A percentile compares a stretch with the other conserved stretches of the same genome.
phyloP scores from a whole-genome alignment of 306 rosid genomes.

The Begonia masoniana region DNA sequence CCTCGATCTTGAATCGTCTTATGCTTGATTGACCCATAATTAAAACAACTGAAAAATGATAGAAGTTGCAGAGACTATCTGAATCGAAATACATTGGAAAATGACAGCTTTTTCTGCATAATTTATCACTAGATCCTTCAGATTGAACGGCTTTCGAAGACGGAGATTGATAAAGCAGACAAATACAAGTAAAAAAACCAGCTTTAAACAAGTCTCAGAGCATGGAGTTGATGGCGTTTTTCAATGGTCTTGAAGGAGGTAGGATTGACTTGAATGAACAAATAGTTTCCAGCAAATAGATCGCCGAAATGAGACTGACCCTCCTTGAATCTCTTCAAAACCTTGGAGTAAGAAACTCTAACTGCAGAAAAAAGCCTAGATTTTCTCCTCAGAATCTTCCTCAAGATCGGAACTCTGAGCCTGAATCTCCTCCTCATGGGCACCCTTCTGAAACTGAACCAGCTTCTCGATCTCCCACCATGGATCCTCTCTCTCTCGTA shows the following conservation, averaged over 20 bases:
- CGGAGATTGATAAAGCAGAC: too few relatives aligned
- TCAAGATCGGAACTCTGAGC: neutral
- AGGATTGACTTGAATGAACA: constrained; percentile 9
- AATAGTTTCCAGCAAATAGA: constrained; percentile 12
- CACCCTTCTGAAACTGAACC: constrained; percentile 3
- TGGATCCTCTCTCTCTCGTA: neutral
- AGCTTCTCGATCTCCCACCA: constrained; percentile 1
- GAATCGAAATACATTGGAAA: too few relatives aligned
- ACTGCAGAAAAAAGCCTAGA: constrained; percentile 1
- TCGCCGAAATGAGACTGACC: constrained; percentile 12
- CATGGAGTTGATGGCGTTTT: neutral
- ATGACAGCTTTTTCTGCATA: too few relatives aligned
- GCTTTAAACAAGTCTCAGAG: too few relatives aligned
- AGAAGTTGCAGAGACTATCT: too few relatives aligned
- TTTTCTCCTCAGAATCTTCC: constrained; percentile 8
- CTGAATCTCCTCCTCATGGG: constrained; percentile 6
- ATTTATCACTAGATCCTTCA: too few relatives aligned
- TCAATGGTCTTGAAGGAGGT: constrained; percentile 2
- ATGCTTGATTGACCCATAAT: too few relatives aligned
- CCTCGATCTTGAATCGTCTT: too few relatives aligned
- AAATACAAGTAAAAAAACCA: too few relatives aligned
- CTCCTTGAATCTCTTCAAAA: constrained; percentile 8
- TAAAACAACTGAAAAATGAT: too few relatives aligned
- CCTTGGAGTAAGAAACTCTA: constrained; percentile 2
- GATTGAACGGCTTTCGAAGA: too few relatives aligned